Conservation (phyloP, 2,329 filamentous ascomycete genomes). For the Rhytidhysteron rufulum region DNA sequence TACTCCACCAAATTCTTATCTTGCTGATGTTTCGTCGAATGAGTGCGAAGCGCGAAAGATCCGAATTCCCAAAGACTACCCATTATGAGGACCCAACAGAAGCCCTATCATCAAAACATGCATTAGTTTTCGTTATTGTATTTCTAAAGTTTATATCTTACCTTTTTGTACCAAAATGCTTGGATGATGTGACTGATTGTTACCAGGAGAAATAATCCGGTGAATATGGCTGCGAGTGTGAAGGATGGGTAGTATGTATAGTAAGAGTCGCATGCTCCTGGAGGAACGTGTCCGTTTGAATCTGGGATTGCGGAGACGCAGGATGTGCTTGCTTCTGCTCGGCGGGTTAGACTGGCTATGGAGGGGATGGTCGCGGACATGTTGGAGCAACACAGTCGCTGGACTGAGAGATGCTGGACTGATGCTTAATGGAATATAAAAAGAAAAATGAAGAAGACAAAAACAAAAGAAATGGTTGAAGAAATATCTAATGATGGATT, state of each 20-base stretch:
- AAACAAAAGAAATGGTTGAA: background rate
- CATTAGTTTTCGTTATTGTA: background rate
- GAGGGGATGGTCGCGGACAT: constrained; percentile 15
- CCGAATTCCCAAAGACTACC: constrained; percentile 41
- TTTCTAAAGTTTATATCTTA: background rate
- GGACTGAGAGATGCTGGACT: background rate
- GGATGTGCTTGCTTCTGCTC: constrained; percentile 8
- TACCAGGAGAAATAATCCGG: constrained; percentile 19
- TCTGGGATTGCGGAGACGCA: constrained; percentile 22
- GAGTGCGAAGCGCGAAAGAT: constrained; percentile 38
- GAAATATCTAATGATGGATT: too few relatives aligned
- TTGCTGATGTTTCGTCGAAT: constrained; percentile 40
- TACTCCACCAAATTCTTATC: constrained; percentile 23
- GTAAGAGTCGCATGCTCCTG: constrained; percentile 22
- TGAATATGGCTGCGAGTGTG: constrained; percentile 17
- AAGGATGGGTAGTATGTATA: constrained; percentile 22
- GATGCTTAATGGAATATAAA: background rate
- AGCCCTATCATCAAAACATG: constrained; percentile 14
- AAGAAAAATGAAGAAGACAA: background rate
- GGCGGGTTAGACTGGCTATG: constrained; percentile 6
- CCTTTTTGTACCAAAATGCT: constrained; percentile 22
- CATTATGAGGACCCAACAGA: constrained; percentile 45
- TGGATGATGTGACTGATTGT: constrained; percentile 18
- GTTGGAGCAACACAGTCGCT: background rate
- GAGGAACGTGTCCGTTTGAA: constrained; percentile 19